phyloP scores from a whole-genome alignment of 225 moss, liverwort and hornwort genomes.

The Sphagnum tenellum region DNA sequence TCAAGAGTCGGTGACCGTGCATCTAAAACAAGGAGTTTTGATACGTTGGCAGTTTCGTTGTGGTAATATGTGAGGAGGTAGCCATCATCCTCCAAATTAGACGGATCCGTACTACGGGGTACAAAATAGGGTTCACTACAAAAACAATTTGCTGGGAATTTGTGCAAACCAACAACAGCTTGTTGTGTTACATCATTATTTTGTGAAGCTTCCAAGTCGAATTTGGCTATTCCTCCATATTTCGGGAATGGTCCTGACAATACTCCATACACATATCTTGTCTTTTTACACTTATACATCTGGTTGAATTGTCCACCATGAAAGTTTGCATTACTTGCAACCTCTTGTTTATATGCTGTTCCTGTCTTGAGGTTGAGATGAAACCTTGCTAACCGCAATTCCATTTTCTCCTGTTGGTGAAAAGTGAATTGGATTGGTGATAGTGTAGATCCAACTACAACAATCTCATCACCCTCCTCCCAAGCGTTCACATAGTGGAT shows the following conservation, averaged over 20 bases:
- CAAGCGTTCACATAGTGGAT: conserved; percentile 39
- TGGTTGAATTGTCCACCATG: conserved; percentile 26
- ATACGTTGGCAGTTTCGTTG: conserved; percentile 28
- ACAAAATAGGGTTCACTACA: conserved; percentile 37
- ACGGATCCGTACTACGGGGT: conserved; percentile 1
- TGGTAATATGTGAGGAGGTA: conserved; percentile 40
- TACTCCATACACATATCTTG: conserved; percentile 23
- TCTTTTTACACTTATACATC: conserved; percentile 15
- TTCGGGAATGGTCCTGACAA: conserved; percentile 29
- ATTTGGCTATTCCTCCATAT: conserved; percentile 24
- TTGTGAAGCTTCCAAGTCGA: conserved; percentile 17
- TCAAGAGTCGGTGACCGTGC: conserved; percentile 26
- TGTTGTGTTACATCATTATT: background rate
- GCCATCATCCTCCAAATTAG: conserved; percentile 32
- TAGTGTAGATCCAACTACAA: conserved; percentile 15
- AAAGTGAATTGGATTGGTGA: background rate
- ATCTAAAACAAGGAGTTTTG: conserved; percentile 37
- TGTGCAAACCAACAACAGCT: conserved; percentile 12
- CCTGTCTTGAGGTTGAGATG: conserved; percentile 36
- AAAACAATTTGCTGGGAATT: conserved; percentile 16
- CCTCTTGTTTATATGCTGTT: conserved; percentile 9
- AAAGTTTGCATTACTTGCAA: conserved; percentile 14
- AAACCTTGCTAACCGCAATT: conserved; percentile 6
- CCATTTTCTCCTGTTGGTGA: conserved; percentile 7
- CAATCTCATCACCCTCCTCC: conserved; percentile 38